Percentiles rank a stretch among this genome's conserved stretches.
Conservation (phyloP, 805 yeast genomes). For the Metschnikowia noctiluminum region DNA sequence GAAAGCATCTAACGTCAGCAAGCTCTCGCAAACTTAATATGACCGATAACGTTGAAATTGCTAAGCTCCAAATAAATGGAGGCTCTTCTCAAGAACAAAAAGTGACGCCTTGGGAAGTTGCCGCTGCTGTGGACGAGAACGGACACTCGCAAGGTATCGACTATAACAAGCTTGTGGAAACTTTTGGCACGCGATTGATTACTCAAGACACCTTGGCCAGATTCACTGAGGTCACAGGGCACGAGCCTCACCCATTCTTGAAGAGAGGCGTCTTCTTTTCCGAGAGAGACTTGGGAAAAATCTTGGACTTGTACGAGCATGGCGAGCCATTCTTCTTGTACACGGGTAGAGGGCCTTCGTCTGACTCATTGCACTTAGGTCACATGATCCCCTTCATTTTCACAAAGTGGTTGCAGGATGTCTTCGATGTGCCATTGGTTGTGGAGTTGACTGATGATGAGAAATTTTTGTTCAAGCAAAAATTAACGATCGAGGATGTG, state of each 20-base stretch:
- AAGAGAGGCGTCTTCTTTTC: conserved; percentile 90
- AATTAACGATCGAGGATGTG: conserved; percentile 85
- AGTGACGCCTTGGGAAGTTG: conserved; percentile 97
- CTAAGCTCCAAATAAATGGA: conserved; percentile 16
- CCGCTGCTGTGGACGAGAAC: conserved; percentile 88
- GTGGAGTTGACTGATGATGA: conserved; percentile 96
- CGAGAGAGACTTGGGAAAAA: conserved; percentile 76
- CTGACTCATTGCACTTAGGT: conserved; percentile 93
- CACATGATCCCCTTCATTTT: conserved; percentile 94
- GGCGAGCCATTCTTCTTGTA: conserved; percentile 94
- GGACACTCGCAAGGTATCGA: conserved; percentile 90
- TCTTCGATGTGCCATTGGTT: conserved; percentile 92
- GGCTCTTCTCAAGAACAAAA: conserved; percentile 29
- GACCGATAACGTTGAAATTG: conserved; percentile 16
- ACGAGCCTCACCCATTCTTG: conserved; percentile 84
- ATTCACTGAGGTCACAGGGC: conserved; percentile 82
- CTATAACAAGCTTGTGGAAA: conserved; percentile 79
- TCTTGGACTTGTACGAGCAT: conserved; percentile 85
- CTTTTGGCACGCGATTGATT: conserved; percentile 82
- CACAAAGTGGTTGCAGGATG: conserved; percentile 98
- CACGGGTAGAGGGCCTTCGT: conserved; percentile 96
- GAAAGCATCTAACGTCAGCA: neutral
- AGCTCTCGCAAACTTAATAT: conserved; percentile 1
- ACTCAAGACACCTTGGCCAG: conserved; percentile 67
- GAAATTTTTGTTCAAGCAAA: conserved; percentile 90